Conservation (phyloP, 2,329 filamentous ascomycete genomes). For the Penicillium occitanis region DNA sequence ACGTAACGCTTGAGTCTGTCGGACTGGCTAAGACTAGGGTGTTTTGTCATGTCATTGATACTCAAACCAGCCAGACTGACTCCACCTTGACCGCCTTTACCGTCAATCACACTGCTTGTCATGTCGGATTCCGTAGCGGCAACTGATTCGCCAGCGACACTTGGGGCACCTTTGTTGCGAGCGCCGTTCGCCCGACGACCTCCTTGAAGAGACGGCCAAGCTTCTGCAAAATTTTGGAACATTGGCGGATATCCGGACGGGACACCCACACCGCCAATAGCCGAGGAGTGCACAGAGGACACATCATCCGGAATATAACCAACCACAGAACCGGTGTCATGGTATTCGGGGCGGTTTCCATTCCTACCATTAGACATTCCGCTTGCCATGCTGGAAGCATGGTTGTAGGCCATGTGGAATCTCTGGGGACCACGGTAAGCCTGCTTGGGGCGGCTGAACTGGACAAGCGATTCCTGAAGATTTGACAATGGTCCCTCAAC, state of each 20-base stretch:
- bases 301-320: slow-evolving; percentile 97
- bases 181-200: slow-evolving; percentile 63
- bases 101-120: slow-evolving; percentile 72
- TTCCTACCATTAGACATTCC: slow-evolving; percentile 54
- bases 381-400: slow-evolving; percentile 60
- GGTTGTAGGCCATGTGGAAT: slow-evolving; percentile 76
- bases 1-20: slow-evolving; percentile 94
- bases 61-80: slow-evolving; percentile 85
- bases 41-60: slow-evolving; percentile 68
- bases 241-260: slow-evolving; percentile 85
- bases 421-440: slow-evolving; percentile 85
- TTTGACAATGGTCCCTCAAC: slow-evolving; percentile 95
- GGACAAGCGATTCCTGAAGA: slow-evolving; percentile 89
- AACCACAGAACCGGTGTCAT: slow-evolving; percentile 82
- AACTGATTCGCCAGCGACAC: slow-evolving; percentile 86
- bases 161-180: slow-evolving; percentile 68
- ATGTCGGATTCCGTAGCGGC: slow-evolving; percentile 88
- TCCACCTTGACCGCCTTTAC: slow-evolving; percentile 76
- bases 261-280: slow-evolving; percentile 80
- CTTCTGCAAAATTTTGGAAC: slow-evolving; percentile 91
- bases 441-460: slow-evolving; percentile 92
- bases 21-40: slow-evolving; percentile 73
- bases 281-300: slow-evolving; percentile 90
- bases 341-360: slow-evolving; percentile 53
- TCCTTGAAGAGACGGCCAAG: slow-evolving; percentile 81